phyloP scores from a whole-genome alignment of 306 rosid genomes.

The Quercus cerris region DNA sequence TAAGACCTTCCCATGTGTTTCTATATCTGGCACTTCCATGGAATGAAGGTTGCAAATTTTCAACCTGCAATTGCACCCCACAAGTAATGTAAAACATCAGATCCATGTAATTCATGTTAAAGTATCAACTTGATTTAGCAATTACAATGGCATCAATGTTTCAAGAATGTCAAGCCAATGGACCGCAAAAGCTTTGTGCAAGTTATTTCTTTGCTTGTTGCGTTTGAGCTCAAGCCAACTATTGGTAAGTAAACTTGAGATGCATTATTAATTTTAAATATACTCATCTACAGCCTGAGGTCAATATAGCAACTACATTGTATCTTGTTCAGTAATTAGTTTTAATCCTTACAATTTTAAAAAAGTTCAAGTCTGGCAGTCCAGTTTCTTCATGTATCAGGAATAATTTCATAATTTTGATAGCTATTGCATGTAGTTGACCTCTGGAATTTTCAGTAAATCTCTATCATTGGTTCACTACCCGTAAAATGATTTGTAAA shows the following conservation, averaged over 20 bases:
- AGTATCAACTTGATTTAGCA: background rate
- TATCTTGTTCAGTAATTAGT: background rate
- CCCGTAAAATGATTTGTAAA: background rate
- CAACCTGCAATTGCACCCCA: conserved; percentile 58
- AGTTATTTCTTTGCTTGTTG: background rate
- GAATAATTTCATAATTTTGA: background rate
- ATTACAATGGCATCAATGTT: background rate
- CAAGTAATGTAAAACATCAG: conserved; percentile 18
- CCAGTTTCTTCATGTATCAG: background rate
- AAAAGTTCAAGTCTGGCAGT: background rate
- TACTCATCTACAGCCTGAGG: background rate
- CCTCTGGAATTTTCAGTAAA: background rate
- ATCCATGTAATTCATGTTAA: background rate
- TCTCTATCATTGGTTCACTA: background rate
- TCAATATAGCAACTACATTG: background rate
- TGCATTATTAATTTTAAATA: background rate
- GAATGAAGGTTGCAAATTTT: conserved; percentile 43
- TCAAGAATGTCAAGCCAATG: background rate
- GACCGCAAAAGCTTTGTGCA: background rate
- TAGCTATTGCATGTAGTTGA: background rate
- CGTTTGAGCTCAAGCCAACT: background rate
- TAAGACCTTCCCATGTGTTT: conserved; percentile 68
- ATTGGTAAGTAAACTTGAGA: background rate
- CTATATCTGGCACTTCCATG: conserved; percentile 50
- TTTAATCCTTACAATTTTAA: background rate